Percentiles rank a stretch among this genome's conserved stretches.
phyloP scores from a whole-genome alignment of 1,139 yeast genomes.

The Diutina ranongensis region DNA sequence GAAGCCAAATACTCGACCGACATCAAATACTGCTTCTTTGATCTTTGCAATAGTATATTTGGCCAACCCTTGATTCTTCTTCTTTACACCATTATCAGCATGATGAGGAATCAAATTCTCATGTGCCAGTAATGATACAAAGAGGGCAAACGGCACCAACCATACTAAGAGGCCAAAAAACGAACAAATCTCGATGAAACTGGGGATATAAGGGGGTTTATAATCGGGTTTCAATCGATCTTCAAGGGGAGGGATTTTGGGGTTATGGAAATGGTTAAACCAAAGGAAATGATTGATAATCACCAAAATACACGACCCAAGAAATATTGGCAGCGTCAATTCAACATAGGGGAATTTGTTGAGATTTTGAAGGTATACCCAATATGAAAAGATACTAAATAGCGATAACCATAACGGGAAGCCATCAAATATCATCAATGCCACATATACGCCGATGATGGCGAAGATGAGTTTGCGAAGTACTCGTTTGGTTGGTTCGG shows the following conservation, averaged over 20 bases:
- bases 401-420: slow-evolving; percentile 60
- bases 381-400: slow-evolving; percentile 60
- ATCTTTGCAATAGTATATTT: slow-evolving; percentile 49
- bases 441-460: slow-evolving; percentile 40
- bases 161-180: slow-evolving; percentile 90
- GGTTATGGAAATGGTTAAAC: slow-evolving; percentile 77
- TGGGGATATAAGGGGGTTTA: slow-evolving; percentile 59
- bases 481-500: slow-evolving; percentile 70
- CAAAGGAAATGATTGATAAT: slow-evolving; percentile 76
- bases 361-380: slow-evolving; percentile 65
- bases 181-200: slow-evolving; percentile 82
- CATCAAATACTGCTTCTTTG: slow-evolving; percentile 37
- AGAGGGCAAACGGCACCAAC: slow-evolving; percentile 88
- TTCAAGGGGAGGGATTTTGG: slow-evolving; percentile 46
- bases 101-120: slow-evolving; percentile 76
- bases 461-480: slow-evolving; percentile 50
- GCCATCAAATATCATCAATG: slow-evolving; percentile 59
- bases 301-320: slow-evolving; percentile 63
- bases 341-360: slow-evolving; percentile 75
- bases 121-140: slow-evolving; percentile 85
- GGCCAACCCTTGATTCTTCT: slow-evolving; percentile 40
- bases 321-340: slow-evolving; percentile 58
- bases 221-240: slow-evolving; percentile 46
- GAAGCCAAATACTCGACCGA: slow-evolving; percentile 45
- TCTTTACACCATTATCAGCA: slow-evolving; percentile 19